Base-by-base conservation (phyloP, 768 basidiomycete genomes). In the Psilocybe azurescens region DNA sequence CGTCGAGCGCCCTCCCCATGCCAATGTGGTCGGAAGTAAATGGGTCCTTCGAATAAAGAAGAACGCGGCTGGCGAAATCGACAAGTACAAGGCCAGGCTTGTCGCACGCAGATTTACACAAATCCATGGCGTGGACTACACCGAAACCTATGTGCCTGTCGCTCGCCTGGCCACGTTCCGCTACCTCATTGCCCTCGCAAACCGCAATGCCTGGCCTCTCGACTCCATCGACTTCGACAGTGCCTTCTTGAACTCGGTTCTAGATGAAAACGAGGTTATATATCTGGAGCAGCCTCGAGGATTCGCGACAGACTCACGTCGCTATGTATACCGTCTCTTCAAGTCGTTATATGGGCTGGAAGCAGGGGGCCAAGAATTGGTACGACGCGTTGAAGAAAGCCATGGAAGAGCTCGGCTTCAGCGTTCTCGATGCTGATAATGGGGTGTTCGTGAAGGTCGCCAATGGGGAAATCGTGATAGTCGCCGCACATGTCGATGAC, bases 21-120 rank as follows among this genome's bases (percentile, higher is more conserved):
- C n/a, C n/a, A n/a, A n/a, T n/a, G n/a, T n/a, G n/a, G n/a, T n/a
- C n/a, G n/a, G n/a, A n/a, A n/a, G n/a, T n/a, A n/a, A n/a, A n/a
- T n/a, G n/a, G n/a, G n/a, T 77, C n/a, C 81, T 75, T 60, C 63
- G 65, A 10, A 55, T 64, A 3, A 83, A 83, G 59, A 65, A 69
- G 33, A 72, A 80, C 56, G 67, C 69, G 0, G 49, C 62, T 0
- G 77, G 80, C 1, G 66, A 67, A 1, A 62, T 79, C 28, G 63
- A 65, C 0, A 52, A 68, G 0, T 74, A 77, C 59, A 62, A 63
- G 41, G 77, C 73, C 6, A 5, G 36, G 36, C 13, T 38, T 6
- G 36, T 38, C 13, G 36, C 36, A 5, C 5, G 36, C 6, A 13
- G 36, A 5, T 38, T 38, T 38, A 38, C 13, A 5, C 36, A 38